Evolutionary conservation across 2,329 filamentous ascomycete genomes (phyloP).

Genomic region (Fusarium pseudograminearum): DNA sequence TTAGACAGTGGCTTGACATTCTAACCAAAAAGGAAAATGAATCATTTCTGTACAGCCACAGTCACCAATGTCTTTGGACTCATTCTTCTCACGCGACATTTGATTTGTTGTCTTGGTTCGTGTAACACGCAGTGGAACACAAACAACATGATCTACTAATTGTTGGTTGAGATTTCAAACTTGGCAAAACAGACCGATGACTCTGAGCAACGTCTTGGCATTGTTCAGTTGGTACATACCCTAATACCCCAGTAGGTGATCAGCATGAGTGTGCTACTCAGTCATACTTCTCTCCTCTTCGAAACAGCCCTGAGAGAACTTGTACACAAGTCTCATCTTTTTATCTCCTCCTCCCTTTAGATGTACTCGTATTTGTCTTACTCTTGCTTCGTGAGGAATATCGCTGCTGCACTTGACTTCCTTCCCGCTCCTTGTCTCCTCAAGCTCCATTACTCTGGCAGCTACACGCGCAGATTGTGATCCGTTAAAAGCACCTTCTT

Average conservation of each 20-base stretch:
- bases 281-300: constrained; percentile 13
- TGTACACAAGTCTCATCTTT: constrained; percentile 16
- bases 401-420: constrained; percentile 13
- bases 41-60: not conserved
- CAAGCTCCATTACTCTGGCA: constrained; percentile 23
- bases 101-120: not conserved
- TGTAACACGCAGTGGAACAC: too few relatives aligned
- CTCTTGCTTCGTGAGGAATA: constrained; percentile 1
- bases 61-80: too few relatives aligned
- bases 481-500: constrained; percentile 27
- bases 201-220: not conserved
- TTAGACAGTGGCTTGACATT: not conserved
- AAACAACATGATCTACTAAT: too few relatives aligned
- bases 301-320: constrained; percentile 6
- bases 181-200: too few relatives aligned
- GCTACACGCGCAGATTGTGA: constrained; percentile 15
- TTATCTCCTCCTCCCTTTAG: not conserved
- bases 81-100: not conserved
- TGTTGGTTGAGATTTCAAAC: too few relatives aligned
- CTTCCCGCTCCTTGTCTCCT: constrained; percentile 15
- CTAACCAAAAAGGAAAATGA: not conserved
- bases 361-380: constrained; percentile 18
- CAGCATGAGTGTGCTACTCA: not conserved
- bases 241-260: too few relatives aligned
- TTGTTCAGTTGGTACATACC: not conserved